Percentiles rank a stretch among this genome's conserved stretches.
Conservation (phyloP, 495 filamentous ascomycete genomes). For the Neurospora terricola region DNA sequence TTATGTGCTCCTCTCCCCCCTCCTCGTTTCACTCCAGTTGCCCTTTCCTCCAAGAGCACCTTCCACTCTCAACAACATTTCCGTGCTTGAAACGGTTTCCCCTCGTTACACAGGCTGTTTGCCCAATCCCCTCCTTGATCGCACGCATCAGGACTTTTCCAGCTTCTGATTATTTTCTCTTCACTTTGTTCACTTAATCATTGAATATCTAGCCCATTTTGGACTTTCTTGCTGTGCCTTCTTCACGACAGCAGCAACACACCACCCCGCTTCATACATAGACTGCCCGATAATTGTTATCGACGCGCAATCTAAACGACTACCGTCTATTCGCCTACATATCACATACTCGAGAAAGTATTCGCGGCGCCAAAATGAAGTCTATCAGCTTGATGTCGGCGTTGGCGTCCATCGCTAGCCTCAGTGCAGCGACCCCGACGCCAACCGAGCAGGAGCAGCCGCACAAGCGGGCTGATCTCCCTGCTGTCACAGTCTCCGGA, state of each 20-base stretch:
- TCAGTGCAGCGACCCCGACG: constrained; percentile 49
- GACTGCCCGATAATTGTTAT: not conserved
- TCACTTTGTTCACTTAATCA: not conserved
- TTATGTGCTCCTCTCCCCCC: not conserved
- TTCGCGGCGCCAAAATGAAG: constrained; percentile 6
- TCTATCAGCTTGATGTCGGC: constrained; percentile 31
- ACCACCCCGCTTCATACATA: not conserved
- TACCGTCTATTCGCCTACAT: not conserved
- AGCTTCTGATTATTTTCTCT: not conserved
- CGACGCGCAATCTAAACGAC: not conserved
- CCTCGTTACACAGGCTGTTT: not conserved
- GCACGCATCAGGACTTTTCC: not conserved
- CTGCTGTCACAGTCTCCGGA: constrained; percentile 36
- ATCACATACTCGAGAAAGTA: not conserved
- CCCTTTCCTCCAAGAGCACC: not conserved
- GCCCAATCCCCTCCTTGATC: not conserved
- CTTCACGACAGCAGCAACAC: not conserved
- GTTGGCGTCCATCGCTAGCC: constrained; percentile 42
- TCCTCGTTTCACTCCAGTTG: not conserved
- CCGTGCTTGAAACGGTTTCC: not conserved
- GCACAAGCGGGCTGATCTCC: constrained; percentile 32
- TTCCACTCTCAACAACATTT: not conserved
- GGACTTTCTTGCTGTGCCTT: not conserved
- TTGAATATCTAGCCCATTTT: not conserved
- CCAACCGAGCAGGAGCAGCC: constrained; percentile 47